Evolutionary conservation across 352 stramenopile species (phyloP).

Genomic region (Globisporangium rhizosaccharum): DNA sequence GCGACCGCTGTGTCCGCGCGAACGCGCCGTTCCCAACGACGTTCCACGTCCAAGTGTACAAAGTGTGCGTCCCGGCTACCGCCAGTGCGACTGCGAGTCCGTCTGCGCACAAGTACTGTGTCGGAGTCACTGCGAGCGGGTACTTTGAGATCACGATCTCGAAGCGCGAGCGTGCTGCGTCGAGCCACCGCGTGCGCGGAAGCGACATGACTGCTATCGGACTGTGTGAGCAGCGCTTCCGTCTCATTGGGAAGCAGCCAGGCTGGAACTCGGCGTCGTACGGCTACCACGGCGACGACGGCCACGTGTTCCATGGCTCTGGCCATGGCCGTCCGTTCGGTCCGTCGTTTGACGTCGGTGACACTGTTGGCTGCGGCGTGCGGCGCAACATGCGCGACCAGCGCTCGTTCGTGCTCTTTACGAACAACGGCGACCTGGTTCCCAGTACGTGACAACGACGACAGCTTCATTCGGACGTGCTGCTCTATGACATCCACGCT

Average conservation of each 20-base stretch:
- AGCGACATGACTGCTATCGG: constrained; percentile 63
- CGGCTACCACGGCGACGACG: constrained; percentile 80
- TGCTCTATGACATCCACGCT: too few relatives aligned
- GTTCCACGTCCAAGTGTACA: constrained; percentile 57
- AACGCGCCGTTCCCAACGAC: constrained; percentile 62
- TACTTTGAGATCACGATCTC: constrained; percentile 77
- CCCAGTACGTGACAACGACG: constrained; percentile 16
- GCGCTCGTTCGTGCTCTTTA: constrained; percentile 62
- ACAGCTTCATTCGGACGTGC: background rate
- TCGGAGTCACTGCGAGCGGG: constrained; percentile 50
- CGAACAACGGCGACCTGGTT: constrained; percentile 59
- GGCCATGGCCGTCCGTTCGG: constrained; percentile 48
- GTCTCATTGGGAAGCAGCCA: constrained; percentile 57
- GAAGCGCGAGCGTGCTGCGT: constrained; percentile 12
- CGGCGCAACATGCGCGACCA: constrained; percentile 28
- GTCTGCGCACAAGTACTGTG: constrained; percentile 19
- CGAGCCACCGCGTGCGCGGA: constrained; percentile 9
- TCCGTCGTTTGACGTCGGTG: constrained; percentile 47
- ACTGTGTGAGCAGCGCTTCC: constrained; percentile 43
- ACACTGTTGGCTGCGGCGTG: constrained; percentile 74
- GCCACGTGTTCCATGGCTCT: constrained; percentile 51
- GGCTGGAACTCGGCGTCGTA: constrained; percentile 61
- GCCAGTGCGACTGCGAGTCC: background rate
- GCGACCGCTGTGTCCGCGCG: constrained; percentile 58
- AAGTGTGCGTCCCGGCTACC: constrained; percentile 15